phyloP scores from a whole-genome alignment of 1,284 basidiomycete genomes.

The Microbotryomycetes sp. region DNA sequence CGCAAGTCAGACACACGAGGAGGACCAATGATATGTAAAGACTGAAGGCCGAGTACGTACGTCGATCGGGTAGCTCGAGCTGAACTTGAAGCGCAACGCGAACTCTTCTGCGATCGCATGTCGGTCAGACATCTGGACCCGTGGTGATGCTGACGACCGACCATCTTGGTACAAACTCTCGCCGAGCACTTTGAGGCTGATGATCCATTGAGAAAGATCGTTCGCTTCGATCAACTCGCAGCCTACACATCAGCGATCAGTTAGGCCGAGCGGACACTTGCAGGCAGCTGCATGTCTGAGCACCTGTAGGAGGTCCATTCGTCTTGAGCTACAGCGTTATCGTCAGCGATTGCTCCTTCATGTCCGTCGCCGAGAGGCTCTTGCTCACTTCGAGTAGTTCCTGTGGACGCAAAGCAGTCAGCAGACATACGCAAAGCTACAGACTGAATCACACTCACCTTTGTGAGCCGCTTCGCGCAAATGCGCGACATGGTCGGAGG shows the following conservation, averaged over 20 bases:
- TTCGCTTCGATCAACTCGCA: conserved; percentile 22
- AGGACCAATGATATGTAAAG: too few relatives aligned
- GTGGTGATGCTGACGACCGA: not conserved
- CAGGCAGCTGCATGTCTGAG: not conserved
- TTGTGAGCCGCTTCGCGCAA: conserved; percentile 18
- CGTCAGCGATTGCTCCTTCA: not conserved
- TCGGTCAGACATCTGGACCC: not conserved
- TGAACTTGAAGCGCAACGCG: conserved; percentile 24
- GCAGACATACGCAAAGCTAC: not conserved
- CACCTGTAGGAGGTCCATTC: conserved; percentile 18
- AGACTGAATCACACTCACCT: conserved; percentile 2
- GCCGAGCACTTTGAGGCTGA: conserved; percentile 15
- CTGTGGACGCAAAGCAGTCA: not conserved
- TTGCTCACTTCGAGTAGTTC: conserved; percentile 18
- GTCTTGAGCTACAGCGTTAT: conserved; percentile 9
- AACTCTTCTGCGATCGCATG: conserved; percentile 20
- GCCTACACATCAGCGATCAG: not conserved
- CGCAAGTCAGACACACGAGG: not conserved
- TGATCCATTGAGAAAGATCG: conserved; percentile 23
- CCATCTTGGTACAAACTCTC: conserved; percentile 25
- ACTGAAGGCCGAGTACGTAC: too few relatives aligned
- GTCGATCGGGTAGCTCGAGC: conserved; percentile 22
- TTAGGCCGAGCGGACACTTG: not conserved
- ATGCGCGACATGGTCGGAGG: conserved; percentile 21
- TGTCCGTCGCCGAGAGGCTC: not conserved